phyloP scores from a whole-genome alignment of 768 basidiomycete species.

The Mycena metata region DNA sequence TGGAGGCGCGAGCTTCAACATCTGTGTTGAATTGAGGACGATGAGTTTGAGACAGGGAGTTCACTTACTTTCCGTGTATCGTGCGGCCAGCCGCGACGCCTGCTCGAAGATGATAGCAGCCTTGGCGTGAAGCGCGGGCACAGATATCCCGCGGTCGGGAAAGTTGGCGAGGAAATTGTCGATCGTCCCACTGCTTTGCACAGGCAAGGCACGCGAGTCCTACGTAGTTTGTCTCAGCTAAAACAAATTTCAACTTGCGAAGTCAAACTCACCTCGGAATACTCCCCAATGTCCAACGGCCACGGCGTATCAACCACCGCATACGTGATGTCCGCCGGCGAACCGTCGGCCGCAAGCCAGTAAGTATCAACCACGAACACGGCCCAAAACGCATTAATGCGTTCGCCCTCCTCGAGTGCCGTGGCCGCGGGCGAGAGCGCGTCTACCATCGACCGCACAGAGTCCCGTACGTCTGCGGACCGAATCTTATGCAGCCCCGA shows the following conservation, averaged over 20 bases:
- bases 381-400: constrained; percentile 41
- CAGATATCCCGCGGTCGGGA: constrained; percentile 32
- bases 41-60: not conserved
- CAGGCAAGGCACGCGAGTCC: constrained; percentile 11
- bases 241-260: too few species aligned
- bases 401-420: constrained; percentile 37
- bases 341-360: constrained; percentile 29
- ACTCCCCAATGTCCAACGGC: constrained; percentile 33
- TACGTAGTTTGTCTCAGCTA: not conserved
- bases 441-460: constrained; percentile 1
- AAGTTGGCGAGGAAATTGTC: constrained; percentile 32
- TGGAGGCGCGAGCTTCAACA: not conserved
- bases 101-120: constrained; percentile 37
- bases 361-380: constrained; percentile 33
- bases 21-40: constrained; percentile 1
- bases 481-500: constrained; percentile 35
- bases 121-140: constrained; percentile 36
- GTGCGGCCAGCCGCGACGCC: constrained; percentile 23
- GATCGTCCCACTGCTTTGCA: constrained; percentile 33
- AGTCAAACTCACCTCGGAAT: constrained; percentile 7
- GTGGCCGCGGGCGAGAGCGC: constrained; percentile 14
- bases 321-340: constrained; percentile 31
- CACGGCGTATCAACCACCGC: constrained; percentile 39
- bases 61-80: constrained; percentile 31
- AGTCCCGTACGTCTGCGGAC: constrained; percentile 16